phyloP scores from a whole-genome alignment of 1,139 yeast species.

The Candida buenavistaensis region DNA sequence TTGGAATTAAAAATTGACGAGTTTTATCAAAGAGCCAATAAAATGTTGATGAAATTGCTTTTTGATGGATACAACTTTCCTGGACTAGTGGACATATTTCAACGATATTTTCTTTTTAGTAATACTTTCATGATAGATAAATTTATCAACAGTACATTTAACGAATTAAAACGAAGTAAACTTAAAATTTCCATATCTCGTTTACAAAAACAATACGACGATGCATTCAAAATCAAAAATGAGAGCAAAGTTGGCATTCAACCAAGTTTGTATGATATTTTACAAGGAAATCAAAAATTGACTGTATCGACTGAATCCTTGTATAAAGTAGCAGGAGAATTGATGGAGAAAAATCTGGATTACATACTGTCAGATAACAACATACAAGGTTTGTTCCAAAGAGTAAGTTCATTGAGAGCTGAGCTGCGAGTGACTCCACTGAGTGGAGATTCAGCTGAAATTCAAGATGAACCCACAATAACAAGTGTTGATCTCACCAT shows the following conservation, averaged over 20 bases:
- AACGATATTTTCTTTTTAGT: slow-evolving; percentile 51
- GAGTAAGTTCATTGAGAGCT: background rate
- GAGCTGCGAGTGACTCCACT: slow-evolving; percentile 2
- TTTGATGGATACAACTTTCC: slow-evolving; percentile 60
- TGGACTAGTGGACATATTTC: slow-evolving; percentile 49
- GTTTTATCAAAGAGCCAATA: slow-evolving; percentile 72
- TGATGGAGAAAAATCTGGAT: slow-evolving; percentile 62
- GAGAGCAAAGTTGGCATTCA: slow-evolving; percentile 15
- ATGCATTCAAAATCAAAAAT: slow-evolving; percentile 11
- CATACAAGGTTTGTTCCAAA: slow-evolving; percentile 6
- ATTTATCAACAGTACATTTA: slow-evolving; percentile 37
- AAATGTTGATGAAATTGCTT: slow-evolving; percentile 55
- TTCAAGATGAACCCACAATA: slow-evolving; percentile 21
- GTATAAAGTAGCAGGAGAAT: slow-evolving; percentile 61
- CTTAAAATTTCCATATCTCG: slow-evolving; percentile 32
- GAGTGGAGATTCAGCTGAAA: slow-evolving; percentile 2
- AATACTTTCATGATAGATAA: slow-evolving; percentile 50
- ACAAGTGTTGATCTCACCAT: slow-evolving; percentile 61
- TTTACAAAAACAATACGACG: slow-evolving; percentile 25
- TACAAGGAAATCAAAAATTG: slow-evolving; percentile 27
- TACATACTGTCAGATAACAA: slow-evolving; percentile 41
- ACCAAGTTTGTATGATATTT: slow-evolving; percentile 15
- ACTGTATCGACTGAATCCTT: slow-evolving; percentile 39
- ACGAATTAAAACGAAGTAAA: slow-evolving; percentile 36
- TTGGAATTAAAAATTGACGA: slow-evolving; percentile 58